Base-by-base conservation (phyloP, 306 rosid genomes). In the Aeschynomene evenia region DNA sequence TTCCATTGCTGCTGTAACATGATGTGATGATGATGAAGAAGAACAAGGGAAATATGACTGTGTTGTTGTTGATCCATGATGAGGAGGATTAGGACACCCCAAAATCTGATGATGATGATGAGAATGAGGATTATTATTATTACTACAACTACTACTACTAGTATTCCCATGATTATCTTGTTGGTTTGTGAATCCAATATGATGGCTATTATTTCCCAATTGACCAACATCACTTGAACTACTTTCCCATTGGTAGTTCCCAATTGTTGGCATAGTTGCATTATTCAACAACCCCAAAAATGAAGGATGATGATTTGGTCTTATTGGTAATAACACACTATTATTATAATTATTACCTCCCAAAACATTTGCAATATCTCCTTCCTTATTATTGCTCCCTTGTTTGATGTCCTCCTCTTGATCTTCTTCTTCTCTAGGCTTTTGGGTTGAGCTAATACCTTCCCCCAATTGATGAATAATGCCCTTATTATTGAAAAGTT, bases 41-140 rank as follows among this genome's bases (percentile, higher is more conserved):
- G n/a, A n/a, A n/a, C n/a, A 81, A 68, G 72, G 65, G 40, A 68
- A 54, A 46, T 68, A 81, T 12, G 85, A 11, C 22, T 81, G 85
- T 52, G 78, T 74, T 10, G 65, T 81, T 52, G 78, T 74, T 10
- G 65, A 48, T 71, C 86, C 89, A 0, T 80, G 76, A n/a, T n/a
- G n/a, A n/a, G n/a, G n/a, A n/a, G n/a, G n/a, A n/a, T n/a, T n/a
- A 57, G 87, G 80, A 58, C 79, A 63, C 0, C 70, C 40, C 63
- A 84, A 15, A 49, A 76, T 76, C 37, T 85, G 89, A 71, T 89
- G 80, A 72, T 3, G 88, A 60, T 63, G 96, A 85, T 39, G 91
- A 85, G 54, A 84, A 70, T n/a, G n/a, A n/a, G n/a, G n/a, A n/a
- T n/a, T n/a, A n/a, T n/a, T n/a, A n/a, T n/a, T n/a, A n/a, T n/a